Evolutionary conservation across 129 eudicot species (phyloP), one percentile per base, ranked within the genome.

Genomic region (Artemisia argyi): DNA sequence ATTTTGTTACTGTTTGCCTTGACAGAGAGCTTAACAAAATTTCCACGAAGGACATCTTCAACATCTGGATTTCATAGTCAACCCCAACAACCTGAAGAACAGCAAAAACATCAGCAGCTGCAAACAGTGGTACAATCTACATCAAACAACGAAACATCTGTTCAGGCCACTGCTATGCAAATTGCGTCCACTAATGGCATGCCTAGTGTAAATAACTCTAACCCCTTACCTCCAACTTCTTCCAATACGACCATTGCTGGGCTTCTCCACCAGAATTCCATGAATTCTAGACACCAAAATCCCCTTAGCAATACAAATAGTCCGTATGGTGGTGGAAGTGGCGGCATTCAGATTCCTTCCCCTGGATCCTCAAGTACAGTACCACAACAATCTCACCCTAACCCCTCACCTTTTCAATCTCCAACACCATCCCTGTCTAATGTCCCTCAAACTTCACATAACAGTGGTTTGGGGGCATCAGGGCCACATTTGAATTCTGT

Each of bases 21-120:
- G 49, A 22, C 89, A 94, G 99, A 94, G 87, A 90, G 99, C 82
- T 88, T 94, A 78, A 84, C 99, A 16, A 94, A 90, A 65, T 94
- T 84, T 79, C 93, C 97, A 14, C 78, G 96, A 68, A 84, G 96
- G 75, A 82, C 91, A 28, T 81, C 72, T 50, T 66, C 96, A 16
- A 70, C 96, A 69, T 68, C 91, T 30, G 83, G 86, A 46, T 61
- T 79, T 72, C 91, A 81, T 73, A 78, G 73, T 60, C 97, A 90
- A 62, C 73, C 79, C 64, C 96, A 89, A 61, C 92, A 85, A 74
- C 76, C 82, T 0, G 93, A 90, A 68, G 89, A 82, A 52, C 96
- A 87, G 64, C 85, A 67, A 55, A 75, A 62, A 65, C 87, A 78
- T 48, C 91, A 80, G 67, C 89, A 76, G 39, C 80, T 78, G 66